Evolutionary conservation across 1,139 yeast species (phyloP).

Genomic region (Debaryomyces sp.): DNA sequence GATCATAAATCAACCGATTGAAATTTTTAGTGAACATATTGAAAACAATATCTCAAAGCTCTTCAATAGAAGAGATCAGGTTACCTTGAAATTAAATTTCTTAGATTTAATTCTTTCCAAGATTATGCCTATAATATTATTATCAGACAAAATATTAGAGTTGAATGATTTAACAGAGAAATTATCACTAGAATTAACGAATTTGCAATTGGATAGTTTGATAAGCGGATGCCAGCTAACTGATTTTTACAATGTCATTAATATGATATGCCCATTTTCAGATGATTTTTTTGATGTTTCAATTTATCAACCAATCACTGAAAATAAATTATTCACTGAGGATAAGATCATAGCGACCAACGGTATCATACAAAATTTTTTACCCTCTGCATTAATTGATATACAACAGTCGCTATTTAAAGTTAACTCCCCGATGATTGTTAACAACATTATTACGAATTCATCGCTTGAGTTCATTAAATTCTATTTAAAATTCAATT

Average conservation of each 20-base stretch:
- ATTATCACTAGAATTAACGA: conserved; percentile 37
- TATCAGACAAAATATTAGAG: conserved; percentile 42
- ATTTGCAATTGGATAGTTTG: conserved; percentile 45
- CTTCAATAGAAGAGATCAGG: conserved; percentile 33
- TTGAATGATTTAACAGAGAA: conserved; percentile 38
- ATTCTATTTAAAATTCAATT: conserved; percentile 53
- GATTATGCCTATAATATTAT: conserved; percentile 47
- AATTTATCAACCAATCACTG: conserved; percentile 64
- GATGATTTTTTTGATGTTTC: conserved; percentile 56
- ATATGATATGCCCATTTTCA: conserved; percentile 70
- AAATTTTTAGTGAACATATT: conserved; percentile 42
- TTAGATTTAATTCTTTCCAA: conserved; percentile 61
- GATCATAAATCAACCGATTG: conserved; percentile 53
- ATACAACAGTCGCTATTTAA: conserved; percentile 58
- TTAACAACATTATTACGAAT: conserved; percentile 52
- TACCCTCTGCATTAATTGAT: conserved; percentile 67
- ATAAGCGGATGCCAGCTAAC: conserved; percentile 53
- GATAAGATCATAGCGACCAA: conserved; percentile 46
- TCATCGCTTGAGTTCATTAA: conserved; percentile 53
- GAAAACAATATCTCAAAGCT: conserved; percentile 20
- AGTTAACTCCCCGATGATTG: conserved; percentile 64
- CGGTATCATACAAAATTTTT: conserved; percentile 45
- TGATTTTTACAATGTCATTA: conserved; percentile 61
- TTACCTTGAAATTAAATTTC: conserved; percentile 58
- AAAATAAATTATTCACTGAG: conserved; percentile 59